Evolutionary conservation across 345 rosid species (phyloP), one percentile per base, ranked within the genome.

Genomic region (Aethionema arabicum): DNA sequence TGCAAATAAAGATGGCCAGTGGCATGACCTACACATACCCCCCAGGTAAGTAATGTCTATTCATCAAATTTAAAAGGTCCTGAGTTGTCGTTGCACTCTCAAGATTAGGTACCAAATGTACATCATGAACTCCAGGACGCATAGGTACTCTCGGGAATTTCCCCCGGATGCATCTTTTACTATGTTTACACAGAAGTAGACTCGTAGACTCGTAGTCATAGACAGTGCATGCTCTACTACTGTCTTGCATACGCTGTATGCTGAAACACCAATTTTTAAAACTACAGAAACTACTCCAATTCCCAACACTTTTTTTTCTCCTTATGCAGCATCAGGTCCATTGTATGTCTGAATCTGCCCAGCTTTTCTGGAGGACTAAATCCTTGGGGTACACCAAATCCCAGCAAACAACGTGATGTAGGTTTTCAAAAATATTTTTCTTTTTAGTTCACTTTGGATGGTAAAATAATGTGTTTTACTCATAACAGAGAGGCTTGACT

Each of bases 351-450:
- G 47, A 89, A 92, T 83, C 82, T 89, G 73, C 96, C 95, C 59
- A 86, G 95, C 78, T 92, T 92, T 70, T 92, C 91, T 43, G 95
- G 98, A 40, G 95, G 96, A 63, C 80, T 86, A 61, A 85, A 83
- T 71, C 96, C 98, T 15, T 86, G 98, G 95, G 96, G 98, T 61
- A 87, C 78, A 3, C 95, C 95, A 65, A 76, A 66, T 74, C 70
- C 56, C 68, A 80, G 58, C 75, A 83, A 74, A 74, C 52, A 14
- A 40, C 52, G 37, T 30, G 75, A 83, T 66, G 96, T 89, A 14
- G 6, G 84, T 74, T 68, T 55, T 13, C 27, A 21, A 21, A 21
- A 7, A 41, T 33, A 44, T 52, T 52, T 52, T 39, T 46, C 43
- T 61, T 62, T 30, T 3, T 16, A 14, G 7, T 50, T 15, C 4